Evolutionary conservation across 1,284 basidiomycete species (phyloP), one percentile per base, ranked within the genome.

Genomic region (Neolentinus lepideus): DNA sequence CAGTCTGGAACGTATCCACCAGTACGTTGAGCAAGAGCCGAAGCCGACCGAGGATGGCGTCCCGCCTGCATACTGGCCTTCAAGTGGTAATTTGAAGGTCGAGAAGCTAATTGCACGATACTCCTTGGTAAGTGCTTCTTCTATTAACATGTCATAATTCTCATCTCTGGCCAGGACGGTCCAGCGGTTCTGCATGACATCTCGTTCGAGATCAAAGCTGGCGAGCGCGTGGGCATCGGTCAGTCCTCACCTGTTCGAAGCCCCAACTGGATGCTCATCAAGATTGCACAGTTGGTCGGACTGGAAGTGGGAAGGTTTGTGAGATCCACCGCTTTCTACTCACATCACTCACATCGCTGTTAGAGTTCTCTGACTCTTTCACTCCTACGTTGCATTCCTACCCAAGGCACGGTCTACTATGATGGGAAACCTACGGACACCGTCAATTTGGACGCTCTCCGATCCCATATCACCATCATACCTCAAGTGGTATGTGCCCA

Each of bases 51-150:
- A 71, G 24, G 64, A 67, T 12, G 81, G 81, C 6, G 70, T 75
- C 46, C 88, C 89, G 27, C 86, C 90, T 2, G 89, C 89, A 0
- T 82, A 86, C 58, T 92, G 90, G 89, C 90, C 90, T 0, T 77
- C 84, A 0, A 86, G 82, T 38, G 90, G 90, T 3, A 75, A 81
- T 35, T 71, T 92, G 29, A 67, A 71, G 2, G 84, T 90, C 0
- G 80, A 90, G 59, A 75, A 76, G n/a, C 69, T 85, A 10, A 79
- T 75, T 12, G 83, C 83, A 26, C 72, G 75, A 25, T 87, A 85
- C 60, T 79, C 81, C 2, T 56, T 54, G 26, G 79, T 71, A 53
- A 10, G 65, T 51, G 3, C 2, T 25, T 46, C 16, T 22, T 16
- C 2, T 21, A 31, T 50, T 43, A 43, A n/a, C 8, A 21, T 43